Evolutionary conservation across 352 stramenopile species (phyloP).

Genomic region (Phytophthora multivora): DNA sequence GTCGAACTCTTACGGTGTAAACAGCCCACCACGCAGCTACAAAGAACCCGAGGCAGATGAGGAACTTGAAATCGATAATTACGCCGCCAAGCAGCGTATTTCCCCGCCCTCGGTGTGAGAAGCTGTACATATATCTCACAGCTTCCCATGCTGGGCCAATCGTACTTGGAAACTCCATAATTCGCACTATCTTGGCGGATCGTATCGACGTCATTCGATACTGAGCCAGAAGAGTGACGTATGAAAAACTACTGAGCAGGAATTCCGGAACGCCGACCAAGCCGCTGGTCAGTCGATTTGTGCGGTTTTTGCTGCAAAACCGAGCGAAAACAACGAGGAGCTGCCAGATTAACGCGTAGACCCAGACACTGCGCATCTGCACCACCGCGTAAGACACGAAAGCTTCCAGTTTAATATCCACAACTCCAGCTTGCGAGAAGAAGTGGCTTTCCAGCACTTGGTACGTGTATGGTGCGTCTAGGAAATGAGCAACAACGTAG

Average conservation of each 20-base stretch:
- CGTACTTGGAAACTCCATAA: conserved; percentile 15
- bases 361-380: conserved; percentile 55
- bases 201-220: conserved; percentile 32
- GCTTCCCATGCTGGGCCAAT: not conserved
- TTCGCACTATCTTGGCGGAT: conserved; percentile 17
- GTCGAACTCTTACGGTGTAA: not conserved
- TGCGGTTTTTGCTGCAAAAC: not conserved
- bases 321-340: conserved; percentile 10
- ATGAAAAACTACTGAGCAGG: conserved; percentile 37
- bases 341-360: conserved; percentile 41
- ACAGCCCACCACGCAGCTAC: conserved; percentile 7
- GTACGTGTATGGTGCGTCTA: conserved; percentile 50
- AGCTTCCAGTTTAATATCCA: conserved; percentile 23
- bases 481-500: conserved; percentile 51
- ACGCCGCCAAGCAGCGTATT: conserved; percentile 29
- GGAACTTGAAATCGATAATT: conserved; percentile 39
- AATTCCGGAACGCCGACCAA: conserved; percentile 43
- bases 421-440: conserved; percentile 31
- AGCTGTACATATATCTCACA: conserved; percentile 23
- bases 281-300: conserved; percentile 12
- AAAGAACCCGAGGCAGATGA: conserved; percentile 24
- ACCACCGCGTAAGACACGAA: conserved; percentile 41
- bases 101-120: conserved; percentile 18
- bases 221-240: conserved; percentile 37
- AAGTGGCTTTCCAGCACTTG: conserved; percentile 38